Evolutionary conservation across 2,329 filamentous ascomycete genomes (phyloP).

Genomic region (Hymenoscyphus linearis): DNA sequence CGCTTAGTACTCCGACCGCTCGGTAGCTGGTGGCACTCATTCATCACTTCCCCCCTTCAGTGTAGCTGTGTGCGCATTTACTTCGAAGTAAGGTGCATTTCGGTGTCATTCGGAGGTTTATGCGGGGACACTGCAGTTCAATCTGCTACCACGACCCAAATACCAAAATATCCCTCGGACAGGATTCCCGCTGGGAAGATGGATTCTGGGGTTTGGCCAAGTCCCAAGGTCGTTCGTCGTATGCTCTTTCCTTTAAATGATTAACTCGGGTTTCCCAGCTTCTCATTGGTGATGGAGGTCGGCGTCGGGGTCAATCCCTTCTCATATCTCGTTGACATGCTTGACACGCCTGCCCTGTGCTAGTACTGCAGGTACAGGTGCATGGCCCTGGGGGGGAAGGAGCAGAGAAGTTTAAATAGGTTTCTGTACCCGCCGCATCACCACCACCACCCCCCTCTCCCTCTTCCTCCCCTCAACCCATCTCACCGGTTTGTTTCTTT

Average conservation of each 20-base stretch:
- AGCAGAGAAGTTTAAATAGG: neutral
- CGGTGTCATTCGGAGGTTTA: neutral
- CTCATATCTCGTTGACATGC: neutral
- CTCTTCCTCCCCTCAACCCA: no score
- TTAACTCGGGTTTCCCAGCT: neutral
- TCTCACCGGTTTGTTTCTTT: neutral
- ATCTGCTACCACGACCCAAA: neutral
- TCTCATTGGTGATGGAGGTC: neutral
- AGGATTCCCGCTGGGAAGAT: neutral
- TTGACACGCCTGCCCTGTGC: neutral
- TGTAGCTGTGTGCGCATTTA: no score
- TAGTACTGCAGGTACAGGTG: no score
- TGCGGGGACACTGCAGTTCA: neutral
- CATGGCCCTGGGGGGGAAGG: neutral
- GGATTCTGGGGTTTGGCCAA: neutral
- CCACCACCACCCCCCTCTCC: no score
- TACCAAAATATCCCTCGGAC: neutral
- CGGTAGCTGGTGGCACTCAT: no score
- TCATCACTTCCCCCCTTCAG: no score
- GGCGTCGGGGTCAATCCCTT: neutral
- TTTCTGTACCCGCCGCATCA: neutral
- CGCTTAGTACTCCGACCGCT: no score
- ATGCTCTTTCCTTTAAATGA: neutral
- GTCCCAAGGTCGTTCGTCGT: neutral
- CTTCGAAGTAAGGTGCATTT: no score